phyloP scores from a whole-genome alignment of 257 asterid species.

The Lavandula angustifolia region DNA sequence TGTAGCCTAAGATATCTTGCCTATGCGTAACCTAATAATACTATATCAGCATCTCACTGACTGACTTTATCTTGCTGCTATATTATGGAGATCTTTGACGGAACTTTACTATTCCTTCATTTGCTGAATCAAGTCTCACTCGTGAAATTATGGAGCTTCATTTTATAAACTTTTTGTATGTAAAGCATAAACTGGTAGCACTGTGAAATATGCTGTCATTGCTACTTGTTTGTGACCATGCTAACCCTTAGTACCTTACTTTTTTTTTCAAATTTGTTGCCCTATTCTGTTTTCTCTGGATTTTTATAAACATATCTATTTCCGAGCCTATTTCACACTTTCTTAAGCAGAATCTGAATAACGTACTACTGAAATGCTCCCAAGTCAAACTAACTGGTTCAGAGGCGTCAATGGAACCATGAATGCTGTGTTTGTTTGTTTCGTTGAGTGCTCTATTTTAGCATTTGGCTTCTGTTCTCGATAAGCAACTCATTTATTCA shows the following conservation, averaged over 20 bases:
- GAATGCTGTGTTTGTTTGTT: conserved; percentile 30
- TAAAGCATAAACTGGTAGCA: conserved; percentile 19
- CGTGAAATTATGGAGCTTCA: not conserved
- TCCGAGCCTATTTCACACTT: not conserved
- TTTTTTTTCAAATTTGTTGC: conserved; percentile 8
- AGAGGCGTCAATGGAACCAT: conserved; percentile 10
- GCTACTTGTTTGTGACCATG: conserved; percentile 13
- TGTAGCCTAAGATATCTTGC: not conserved
- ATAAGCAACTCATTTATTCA: conserved; percentile 16
- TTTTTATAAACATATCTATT: not conserved
- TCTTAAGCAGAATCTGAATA: conserved; percentile 12
- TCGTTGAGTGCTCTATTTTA: conserved; percentile 18
- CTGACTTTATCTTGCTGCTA: conserved; percentile 7
- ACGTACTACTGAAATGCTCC: conserved; percentile 11
- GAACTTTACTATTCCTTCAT: not conserved
- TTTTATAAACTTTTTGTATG: conserved; percentile 22
- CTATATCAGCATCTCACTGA: conserved; percentile 10
- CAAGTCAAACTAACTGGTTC: conserved; percentile 4
- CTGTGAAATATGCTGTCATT: not conserved
- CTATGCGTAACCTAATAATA: not conserved
- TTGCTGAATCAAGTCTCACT: conserved; percentile 10
- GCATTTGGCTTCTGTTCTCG: conserved; percentile 31
- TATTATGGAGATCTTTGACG: not conserved
- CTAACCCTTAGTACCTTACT: conserved; percentile 6
- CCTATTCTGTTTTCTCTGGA: not conserved